phyloP scores from a whole-genome alignment of 169 alveolate species.

The Cryptosporidium sp. region DNA sequence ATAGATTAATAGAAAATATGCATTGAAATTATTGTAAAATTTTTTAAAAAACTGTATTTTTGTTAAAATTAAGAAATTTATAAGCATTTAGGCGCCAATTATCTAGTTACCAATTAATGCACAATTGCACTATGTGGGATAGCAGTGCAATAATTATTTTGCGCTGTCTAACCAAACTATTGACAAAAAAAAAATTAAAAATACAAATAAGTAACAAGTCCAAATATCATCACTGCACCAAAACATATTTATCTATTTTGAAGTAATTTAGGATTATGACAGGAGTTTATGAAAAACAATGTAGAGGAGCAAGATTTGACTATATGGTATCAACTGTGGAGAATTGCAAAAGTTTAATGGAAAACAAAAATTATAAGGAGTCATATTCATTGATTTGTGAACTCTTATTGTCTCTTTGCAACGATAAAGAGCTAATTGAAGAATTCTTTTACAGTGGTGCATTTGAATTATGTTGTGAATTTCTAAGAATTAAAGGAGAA shows the following conservation, averaged over 20 bases:
- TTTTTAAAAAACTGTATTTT: no score
- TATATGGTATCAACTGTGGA: slow-evolving; percentile 61
- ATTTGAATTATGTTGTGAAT: slow-evolving; percentile 72
- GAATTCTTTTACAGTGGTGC: slow-evolving; percentile 75
- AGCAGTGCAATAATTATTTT: neutral
- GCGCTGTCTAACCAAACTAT: slow-evolving; percentile 57
- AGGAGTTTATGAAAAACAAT: slow-evolving; percentile 71
- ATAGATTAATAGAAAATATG: no score
- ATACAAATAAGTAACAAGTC: neutral
- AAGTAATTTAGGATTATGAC: slow-evolving; percentile 26
- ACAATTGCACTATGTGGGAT: slow-evolving; percentile 8
- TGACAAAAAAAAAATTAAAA: slow-evolving; percentile 2
- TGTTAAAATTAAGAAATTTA: no score
- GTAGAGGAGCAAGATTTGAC: slow-evolving; percentile 75
- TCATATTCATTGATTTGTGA: slow-evolving; percentile 38
- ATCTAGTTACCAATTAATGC: neutral
- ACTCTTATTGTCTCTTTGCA: slow-evolving; percentile 31
- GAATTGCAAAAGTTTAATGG: slow-evolving; percentile 8
- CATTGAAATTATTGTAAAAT: neutral
- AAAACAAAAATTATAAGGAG: slow-evolving; percentile 9
- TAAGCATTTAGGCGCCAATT: neutral
- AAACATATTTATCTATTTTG: neutral
- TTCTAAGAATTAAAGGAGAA: slow-evolving; percentile 35
- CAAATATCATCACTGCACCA: neutral
- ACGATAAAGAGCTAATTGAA: slow-evolving; percentile 46